These are phyloP conservation scores for Cercospora berteroae DNA, from an alignment of 2,329 filamentous ascomycete species.

Conservation along the genomic window DNA sequence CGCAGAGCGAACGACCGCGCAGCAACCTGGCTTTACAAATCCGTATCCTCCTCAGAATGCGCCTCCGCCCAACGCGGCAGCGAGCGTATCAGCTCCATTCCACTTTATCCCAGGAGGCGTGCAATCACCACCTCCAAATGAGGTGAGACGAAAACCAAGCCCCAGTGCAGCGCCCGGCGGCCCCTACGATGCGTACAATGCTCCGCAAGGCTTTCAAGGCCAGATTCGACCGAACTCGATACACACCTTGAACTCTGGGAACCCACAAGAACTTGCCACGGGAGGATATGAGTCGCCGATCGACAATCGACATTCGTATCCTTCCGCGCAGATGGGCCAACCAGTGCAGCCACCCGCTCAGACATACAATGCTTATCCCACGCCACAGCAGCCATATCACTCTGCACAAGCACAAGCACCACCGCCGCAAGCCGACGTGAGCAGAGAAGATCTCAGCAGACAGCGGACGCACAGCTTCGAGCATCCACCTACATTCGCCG, in stretches of 20 bases:
- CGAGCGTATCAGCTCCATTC: conserved; percentile 35
- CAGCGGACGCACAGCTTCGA: conserved; percentile 35
- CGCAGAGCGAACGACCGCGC: conserved; percentile 28
- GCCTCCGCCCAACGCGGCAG: conserved; percentile 22
- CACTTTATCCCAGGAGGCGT: conserved; percentile 40
- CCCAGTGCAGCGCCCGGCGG: conserved; percentile 27
- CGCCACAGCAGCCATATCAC: conserved; percentile 23
- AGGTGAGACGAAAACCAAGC: conserved; percentile 33
- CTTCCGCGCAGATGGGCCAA: conserved; percentile 31
- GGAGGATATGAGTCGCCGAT: conserved; percentile 49
- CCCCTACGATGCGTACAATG: conserved; percentile 42
- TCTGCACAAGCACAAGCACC: conserved; percentile 15
- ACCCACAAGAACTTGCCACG: conserved; percentile 50
- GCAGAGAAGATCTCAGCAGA: conserved; percentile 24
- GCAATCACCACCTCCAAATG: conserved; percentile 24
- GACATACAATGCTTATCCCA: conserved; percentile 27
- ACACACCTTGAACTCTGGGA: conserved; percentile 40
- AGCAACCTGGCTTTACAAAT: conserved; percentile 32
- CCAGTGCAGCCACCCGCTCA: conserved; percentile 28
- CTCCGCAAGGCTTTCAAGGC: conserved; percentile 33
- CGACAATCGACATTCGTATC: conserved; percentile 45
- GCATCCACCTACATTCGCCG: conserved; percentile 28
- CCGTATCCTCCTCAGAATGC: conserved; percentile 30
- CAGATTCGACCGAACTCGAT: conserved; percentile 42
- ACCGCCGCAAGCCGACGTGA: conserved; percentile 10